These are phyloP conservation scores for Backusella circina DNA, from an alignment of 192 early-diverging fungal species.

Conservation along the genomic window DNA sequence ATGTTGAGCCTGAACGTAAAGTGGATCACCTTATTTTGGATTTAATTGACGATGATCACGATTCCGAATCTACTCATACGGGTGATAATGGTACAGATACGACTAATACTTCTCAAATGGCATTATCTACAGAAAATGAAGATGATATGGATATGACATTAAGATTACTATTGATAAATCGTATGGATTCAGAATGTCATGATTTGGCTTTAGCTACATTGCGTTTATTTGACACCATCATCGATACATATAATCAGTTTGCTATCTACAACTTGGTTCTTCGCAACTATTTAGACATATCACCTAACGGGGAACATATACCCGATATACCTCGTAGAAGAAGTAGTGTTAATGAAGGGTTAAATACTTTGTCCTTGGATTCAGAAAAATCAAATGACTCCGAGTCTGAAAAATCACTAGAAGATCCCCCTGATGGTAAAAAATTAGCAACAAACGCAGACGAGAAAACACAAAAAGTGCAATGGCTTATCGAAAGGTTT, in stretches of 20 bases:
- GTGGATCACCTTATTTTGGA: neutral
- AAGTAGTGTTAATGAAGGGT: neutral
- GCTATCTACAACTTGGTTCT: conserved; percentile 53
- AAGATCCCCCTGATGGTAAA: conserved; percentile 14
- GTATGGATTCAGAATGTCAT: conserved; percentile 28
- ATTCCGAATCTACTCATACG: neutral
- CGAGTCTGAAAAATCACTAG: conserved; percentile 6
- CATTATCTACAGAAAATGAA: neutral
- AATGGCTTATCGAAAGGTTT: conserved; percentile 36
- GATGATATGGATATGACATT: conserved; percentile 29
- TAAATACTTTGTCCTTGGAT: conserved; percentile 1
- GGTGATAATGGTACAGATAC: neutral
- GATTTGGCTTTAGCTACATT: conserved; percentile 50
- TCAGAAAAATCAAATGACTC: neutral
- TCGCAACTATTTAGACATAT: conserved; percentile 46
- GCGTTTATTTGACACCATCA: conserved; percentile 55
- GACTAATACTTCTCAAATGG: neutral
- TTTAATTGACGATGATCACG: conserved; percentile 18
- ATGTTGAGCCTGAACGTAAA: conserved; percentile 29
- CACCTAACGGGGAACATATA: conserved; percentile 27
- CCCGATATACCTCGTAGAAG: conserved; percentile 8
- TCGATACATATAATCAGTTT: conserved; percentile 60
- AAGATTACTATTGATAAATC: conserved; percentile 41
- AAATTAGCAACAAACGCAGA: conserved; percentile 1
- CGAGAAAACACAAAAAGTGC: conserved; percentile 30